Base-by-base conservation (phyloP, 352 stramenopile genomes). In the Phytophthora fragariaefolia region DNA sequence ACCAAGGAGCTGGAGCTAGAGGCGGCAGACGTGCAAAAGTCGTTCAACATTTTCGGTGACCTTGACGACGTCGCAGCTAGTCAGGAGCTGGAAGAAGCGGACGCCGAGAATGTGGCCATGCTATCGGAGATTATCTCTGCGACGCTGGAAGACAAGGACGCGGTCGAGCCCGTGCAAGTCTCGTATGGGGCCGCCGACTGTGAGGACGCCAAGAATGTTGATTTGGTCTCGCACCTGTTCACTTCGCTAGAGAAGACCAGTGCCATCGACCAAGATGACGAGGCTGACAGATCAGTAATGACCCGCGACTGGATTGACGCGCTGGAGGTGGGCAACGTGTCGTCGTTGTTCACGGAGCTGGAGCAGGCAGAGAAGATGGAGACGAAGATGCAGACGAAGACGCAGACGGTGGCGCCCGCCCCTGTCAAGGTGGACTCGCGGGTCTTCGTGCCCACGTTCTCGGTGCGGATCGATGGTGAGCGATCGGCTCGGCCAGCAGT, bases 391-490 rank as follows among this genome's bases (percentile, higher is more conserved):
- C 4, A 42, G 49, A 50, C 36, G 38, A 6, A 42, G 49, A 50
- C 36, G 38, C 36, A 63, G 38, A 40, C n/a, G 22, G 53, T 23
- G 27, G 23, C 6, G n/a, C 42, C 5, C 4, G 20, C 46, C 17
- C 47, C 65, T 26, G 52, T 43, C 34, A 77, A 74, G 49, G 63
- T 86, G 22, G 79, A 87, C 51, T 73, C 79, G 34, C 58, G 79
- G 5, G 59, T 89, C 51, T 91, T 89, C 30, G 82, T 91, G 58
- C 80, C 80, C 6, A 71, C 55, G 40, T 87, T 88, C 32, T 67
- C 74, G 4, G 66, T 91, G 38, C 74, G 69, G 51, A 89, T 91
- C 20, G 82, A 91, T 49, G 64, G 66, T 20, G 47, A 66, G 22
- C 62, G 24, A 18, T 52, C 48, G 47, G 49, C 15, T 23, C 66